These are phyloP conservation scores for Scheffersomyces quercinus DNA, from an alignment of 1,139 yeast genomes.

Conservation along the genomic window DNA sequence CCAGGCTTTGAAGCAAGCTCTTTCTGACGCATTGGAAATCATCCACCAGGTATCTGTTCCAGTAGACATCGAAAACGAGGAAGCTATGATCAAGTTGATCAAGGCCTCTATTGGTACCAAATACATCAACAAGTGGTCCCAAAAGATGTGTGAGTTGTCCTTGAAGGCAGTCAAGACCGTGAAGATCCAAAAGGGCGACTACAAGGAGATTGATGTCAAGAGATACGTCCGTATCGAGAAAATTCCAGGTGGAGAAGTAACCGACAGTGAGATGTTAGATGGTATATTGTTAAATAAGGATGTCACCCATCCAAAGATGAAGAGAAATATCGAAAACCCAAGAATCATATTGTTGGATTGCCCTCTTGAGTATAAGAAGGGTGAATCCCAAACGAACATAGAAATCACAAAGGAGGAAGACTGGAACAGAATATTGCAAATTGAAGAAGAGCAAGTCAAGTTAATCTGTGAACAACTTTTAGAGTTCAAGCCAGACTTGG, in stretches of 20 bases:
- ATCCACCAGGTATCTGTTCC: slow-evolving; percentile 83
- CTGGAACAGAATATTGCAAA: slow-evolving; percentile 93
- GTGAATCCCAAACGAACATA: slow-evolving; percentile 97
- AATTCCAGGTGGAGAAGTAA: slow-evolving; percentile 96
- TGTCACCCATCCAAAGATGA: slow-evolving; percentile 98
- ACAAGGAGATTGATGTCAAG: slow-evolving; percentile 88
- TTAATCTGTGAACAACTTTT: slow-evolving; percentile 82
- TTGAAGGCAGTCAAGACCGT: slow-evolving; percentile 88
- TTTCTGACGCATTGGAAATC: slow-evolving; percentile 85
- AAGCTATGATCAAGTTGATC: slow-evolving; percentile 83
- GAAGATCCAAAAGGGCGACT: slow-evolving; percentile 61
- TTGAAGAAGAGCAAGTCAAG: slow-evolving; percentile 97
- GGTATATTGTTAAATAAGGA: slow-evolving; percentile 95
- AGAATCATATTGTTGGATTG: slow-evolving; percentile 87
- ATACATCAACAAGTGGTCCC: slow-evolving; percentile 89
- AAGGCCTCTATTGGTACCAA: slow-evolving; percentile 95
- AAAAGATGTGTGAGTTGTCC: slow-evolving; percentile 87
- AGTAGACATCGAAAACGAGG: slow-evolving; percentile 80
- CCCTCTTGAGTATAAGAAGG: slow-evolving; percentile 97
- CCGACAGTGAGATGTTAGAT: slow-evolving; percentile 82
- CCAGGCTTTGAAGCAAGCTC: slow-evolving; percentile 89
- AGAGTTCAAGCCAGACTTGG: slow-evolving; percentile 87
- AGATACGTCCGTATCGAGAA: slow-evolving; percentile 92
- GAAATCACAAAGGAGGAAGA: slow-evolving; percentile 96
- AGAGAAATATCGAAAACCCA: slow-evolving; percentile 84